Evolutionary conservation across 768 basidiomycete genomes (phyloP).

Genomic region (Lactarius sp.): DNA sequence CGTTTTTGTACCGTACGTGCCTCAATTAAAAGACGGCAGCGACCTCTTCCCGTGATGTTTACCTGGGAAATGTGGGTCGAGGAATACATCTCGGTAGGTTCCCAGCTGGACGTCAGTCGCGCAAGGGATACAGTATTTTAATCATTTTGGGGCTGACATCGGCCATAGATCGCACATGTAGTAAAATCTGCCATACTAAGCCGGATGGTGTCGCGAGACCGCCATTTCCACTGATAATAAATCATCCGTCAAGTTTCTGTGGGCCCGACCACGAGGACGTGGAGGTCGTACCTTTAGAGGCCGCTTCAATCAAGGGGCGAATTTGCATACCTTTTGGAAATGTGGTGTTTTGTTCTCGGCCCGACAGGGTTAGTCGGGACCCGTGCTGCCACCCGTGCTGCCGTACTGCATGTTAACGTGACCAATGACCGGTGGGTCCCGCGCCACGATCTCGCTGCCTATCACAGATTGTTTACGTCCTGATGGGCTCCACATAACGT

Average conservation of each 20-base stretch:
- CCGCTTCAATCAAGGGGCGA: not conserved
- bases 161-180: not conserved
- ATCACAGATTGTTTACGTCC: conserved; percentile 1
- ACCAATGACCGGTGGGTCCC: conserved; percentile 7
- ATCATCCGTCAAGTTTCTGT: not conserved
- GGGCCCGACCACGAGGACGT: not conserved
- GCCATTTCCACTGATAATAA: not conserved
- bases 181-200: not conserved
- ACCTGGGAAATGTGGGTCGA: not conserved
- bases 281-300: conserved; percentile 1
- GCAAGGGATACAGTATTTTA: not conserved
- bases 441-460: conserved; percentile 3
- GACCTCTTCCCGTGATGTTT: not conserved
- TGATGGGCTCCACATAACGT: not conserved
- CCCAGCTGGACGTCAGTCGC: not conserved
- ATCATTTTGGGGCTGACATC: not conserved
- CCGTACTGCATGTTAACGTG: too few relatives aligned
- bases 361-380: not conserved
- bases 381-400: too few relatives aligned
- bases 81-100: not conserved
- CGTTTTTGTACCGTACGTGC: not conserved
- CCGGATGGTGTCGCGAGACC: not conserved
- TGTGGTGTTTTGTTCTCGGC: not conserved
- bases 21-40: not conserved
- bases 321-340: not conserved